Conservation (phyloP, 257 asterid genomes). For the Nicotiana knightiana region DNA sequence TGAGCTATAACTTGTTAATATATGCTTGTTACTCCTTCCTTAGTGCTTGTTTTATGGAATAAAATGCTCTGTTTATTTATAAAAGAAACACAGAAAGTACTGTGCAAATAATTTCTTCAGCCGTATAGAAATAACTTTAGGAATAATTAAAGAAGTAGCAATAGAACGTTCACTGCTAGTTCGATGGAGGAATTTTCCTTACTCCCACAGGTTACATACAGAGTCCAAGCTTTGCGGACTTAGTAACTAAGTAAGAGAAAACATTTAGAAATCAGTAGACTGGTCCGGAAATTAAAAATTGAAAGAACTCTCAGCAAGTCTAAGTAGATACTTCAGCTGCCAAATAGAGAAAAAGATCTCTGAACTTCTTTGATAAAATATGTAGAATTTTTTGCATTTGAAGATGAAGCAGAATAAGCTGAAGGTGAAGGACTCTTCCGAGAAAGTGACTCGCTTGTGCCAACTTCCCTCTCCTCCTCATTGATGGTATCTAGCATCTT, state of each 20-base stretch:
- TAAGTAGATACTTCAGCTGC: not conserved
- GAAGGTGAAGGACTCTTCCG: not conserved
- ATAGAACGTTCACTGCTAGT: not conserved
- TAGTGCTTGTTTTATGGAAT: not conserved
- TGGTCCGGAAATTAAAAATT: not conserved
- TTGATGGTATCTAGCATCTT: conserved; percentile 60
- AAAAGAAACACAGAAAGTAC: not conserved
- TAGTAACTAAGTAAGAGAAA: not conserved
- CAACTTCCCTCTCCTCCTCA: conserved; percentile 54
- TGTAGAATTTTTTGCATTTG: not conserved
- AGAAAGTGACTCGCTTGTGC: conserved; percentile 8
- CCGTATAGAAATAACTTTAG: not conserved
- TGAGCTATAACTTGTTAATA: not conserved
- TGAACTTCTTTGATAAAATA: conserved; percentile 6
- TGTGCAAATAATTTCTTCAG: not conserved
- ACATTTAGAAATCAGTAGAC: not conserved
- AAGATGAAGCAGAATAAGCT: not conserved
- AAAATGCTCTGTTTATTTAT: too few relatives aligned
- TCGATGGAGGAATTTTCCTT: not conserved
- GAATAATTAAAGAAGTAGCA: not conserved
- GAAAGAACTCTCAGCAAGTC: not conserved
- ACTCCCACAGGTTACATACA: not conserved
- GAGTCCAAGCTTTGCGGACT: not conserved
- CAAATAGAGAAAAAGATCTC: conserved; percentile 12
- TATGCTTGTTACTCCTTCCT: not conserved